A percentile compares a stretch with the other conserved stretches of the same genome.
phyloP scores from a whole-genome alignment of 2,329 filamentous ascomycete genomes.

The Didymella sp. region DNA sequence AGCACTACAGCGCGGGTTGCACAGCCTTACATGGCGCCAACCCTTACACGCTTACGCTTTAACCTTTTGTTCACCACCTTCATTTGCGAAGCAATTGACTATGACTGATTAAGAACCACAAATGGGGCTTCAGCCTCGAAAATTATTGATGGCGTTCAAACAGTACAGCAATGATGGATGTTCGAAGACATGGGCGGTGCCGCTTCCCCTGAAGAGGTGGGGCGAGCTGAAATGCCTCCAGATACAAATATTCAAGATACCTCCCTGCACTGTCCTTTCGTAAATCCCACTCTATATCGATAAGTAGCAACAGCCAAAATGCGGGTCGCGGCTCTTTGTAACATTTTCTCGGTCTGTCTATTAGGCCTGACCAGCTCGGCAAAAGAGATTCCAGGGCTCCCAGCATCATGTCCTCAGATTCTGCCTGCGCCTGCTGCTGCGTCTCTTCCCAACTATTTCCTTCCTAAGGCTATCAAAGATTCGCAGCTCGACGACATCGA shows the following conservation, averaged over 20 bases:
- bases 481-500: constrained; percentile 12
- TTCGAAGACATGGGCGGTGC: neutral
- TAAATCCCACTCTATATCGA: too few species aligned
- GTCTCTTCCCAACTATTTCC: constrained; percentile 9
- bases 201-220: neutral
- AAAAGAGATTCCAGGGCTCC: neutral
- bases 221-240: neutral
- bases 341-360: neutral
- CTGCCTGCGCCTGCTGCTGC: constrained; percentile 8
- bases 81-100: neutral
- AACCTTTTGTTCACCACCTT: neutral
- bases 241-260: neutral
- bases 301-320: neutral
- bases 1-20: constrained; percentile 14
- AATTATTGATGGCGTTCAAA: constrained; percentile 10
- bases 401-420: constrained; percentile 15
- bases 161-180: neutral
- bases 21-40: constrained; percentile 12
- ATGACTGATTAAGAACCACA: neutral
- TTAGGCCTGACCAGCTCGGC: neutral
- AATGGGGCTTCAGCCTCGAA: neutral
- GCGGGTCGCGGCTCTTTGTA: neutral
- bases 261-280: neutral
- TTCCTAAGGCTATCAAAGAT: constrained; percentile 5
- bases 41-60: neutral